Conservation (phyloP, 2,329 filamentous ascomycete species). For the Neobulgaria alba region DNA sequence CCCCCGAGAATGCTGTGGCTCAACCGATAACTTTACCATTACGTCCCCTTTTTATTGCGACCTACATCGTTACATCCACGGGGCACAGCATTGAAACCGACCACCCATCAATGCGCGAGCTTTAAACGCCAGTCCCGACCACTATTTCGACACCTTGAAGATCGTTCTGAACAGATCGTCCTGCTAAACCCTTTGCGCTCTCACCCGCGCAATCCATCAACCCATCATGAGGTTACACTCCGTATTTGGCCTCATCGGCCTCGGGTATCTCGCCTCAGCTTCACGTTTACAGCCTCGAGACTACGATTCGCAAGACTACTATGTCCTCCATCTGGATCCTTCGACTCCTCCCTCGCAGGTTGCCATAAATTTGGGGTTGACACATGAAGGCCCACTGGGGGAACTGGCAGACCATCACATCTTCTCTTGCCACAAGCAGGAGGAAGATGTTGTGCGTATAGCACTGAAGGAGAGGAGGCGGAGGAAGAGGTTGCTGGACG, state of each 20-base stretch:
- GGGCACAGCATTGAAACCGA: slow-evolving; percentile 14
- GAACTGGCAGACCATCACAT: slow-evolving; percentile 75
- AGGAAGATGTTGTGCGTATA: slow-evolving; percentile 49
- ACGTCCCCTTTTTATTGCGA: too few species aligned
- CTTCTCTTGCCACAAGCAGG: slow-evolving; percentile 62
- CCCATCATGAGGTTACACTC: slow-evolving; percentile 33
- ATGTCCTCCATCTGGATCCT: slow-evolving; percentile 74
- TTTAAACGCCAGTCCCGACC: slow-evolving; percentile 3
- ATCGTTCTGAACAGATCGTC: not conserved
- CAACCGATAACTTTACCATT: too few species aligned
- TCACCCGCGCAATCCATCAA: too few species aligned
- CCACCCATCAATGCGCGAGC: slow-evolving; percentile 18
- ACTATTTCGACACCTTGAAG: slow-evolving; percentile 1
- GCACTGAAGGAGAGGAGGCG: slow-evolving; percentile 43
- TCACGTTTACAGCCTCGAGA: slow-evolving; percentile 50
- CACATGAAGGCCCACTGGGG: slow-evolving; percentile 73
- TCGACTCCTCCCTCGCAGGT: slow-evolving; percentile 58
- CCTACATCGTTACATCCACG: slow-evolving; percentile 1
- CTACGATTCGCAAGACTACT: slow-evolving; percentile 81
- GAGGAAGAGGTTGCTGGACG: slow-evolving; percentile 50
- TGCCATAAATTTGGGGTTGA: slow-evolving; percentile 63
- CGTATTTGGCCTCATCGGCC: slow-evolving; percentile 44
- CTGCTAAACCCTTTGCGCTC: not conserved
- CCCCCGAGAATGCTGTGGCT: too few species aligned
- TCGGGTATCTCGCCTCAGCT: slow-evolving; percentile 39